Evolutionary conservation across 148 eudicot species (phyloP).

Genomic region (Silene conica): DNA sequence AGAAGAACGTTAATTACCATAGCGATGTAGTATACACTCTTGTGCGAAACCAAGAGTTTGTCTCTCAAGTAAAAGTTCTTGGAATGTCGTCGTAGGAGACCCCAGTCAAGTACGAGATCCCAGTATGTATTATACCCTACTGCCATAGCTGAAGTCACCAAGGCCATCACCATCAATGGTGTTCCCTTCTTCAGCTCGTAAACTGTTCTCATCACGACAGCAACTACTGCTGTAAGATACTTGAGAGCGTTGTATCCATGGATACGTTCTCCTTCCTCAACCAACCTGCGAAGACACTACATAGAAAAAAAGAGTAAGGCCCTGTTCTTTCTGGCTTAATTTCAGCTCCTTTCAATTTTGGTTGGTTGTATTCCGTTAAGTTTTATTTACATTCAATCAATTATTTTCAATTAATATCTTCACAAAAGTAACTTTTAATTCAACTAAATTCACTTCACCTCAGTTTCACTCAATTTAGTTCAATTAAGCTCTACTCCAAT

Average conservation of each 20-base stretch:
- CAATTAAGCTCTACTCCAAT: too few relatives aligned
- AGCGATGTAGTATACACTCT: slow-evolving; percentile 62
- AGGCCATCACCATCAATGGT: slow-evolving; percentile 52
- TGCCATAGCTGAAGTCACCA: slow-evolving; percentile 55
- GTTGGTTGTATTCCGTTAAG: too few relatives aligned
- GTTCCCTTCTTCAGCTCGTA: slow-evolving; percentile 40
- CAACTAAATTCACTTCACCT: too few relatives aligned
- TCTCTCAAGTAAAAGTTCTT: slow-evolving; percentile 60
- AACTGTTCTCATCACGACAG: slow-evolving; percentile 61
- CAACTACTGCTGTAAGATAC: slow-evolving; percentile 68
- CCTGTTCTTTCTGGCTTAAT: too few relatives aligned
- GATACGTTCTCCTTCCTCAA: slow-evolving; percentile 46
- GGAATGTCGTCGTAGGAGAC: slow-evolving; percentile 61
- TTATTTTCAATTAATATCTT: too few relatives aligned
- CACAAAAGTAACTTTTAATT: too few relatives aligned
- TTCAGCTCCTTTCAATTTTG: too few relatives aligned
- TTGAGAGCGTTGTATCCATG: slow-evolving; percentile 58
- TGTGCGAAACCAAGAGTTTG: slow-evolving; percentile 51
- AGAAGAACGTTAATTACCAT: slow-evolving; percentile 65
- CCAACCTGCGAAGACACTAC: slow-evolving; percentile 72
- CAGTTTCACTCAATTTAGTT: too few relatives aligned
- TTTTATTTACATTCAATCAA: too few relatives aligned
- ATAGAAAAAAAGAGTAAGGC: slow-evolving; percentile 9
- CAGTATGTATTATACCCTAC: slow-evolving; percentile 58
- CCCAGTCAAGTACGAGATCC: slow-evolving; percentile 84